These are phyloP conservation scores for Naganishia friedmannii DNA, from an alignment of 768 basidiomycete species.

Conservation along the genomic window DNA sequence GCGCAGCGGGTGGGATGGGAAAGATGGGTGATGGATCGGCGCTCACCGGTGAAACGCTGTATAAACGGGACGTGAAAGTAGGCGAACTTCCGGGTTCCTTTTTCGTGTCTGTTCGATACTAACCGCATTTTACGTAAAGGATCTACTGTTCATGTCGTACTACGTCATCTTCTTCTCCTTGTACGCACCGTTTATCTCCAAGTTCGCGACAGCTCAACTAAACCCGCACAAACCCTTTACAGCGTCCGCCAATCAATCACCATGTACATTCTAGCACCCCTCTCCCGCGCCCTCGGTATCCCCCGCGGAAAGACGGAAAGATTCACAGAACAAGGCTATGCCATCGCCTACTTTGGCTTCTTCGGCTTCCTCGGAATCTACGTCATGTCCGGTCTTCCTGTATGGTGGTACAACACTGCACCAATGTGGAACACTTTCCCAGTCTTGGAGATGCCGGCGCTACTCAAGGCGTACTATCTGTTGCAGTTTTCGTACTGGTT, in stretches of 20 bases:
- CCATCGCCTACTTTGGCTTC: slow-evolving; percentile 70
- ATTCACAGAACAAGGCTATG: slow-evolving; percentile 84
- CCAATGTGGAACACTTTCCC: slow-evolving; percentile 90
- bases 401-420: slow-evolving; percentile 70
- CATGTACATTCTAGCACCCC: slow-evolving; percentile 63
- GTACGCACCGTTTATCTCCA: slow-evolving; percentile 33
- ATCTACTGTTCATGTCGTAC: slow-evolving; percentile 75
- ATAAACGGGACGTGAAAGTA: slow-evolving; percentile 23
- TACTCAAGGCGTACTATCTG: slow-evolving; percentile 88
- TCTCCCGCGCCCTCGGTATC: slow-evolving; percentile 71
- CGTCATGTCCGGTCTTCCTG: slow-evolving; percentile 77
- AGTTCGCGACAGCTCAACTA: neutral
- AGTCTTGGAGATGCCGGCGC: slow-evolving; percentile 77
- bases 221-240: neutral
- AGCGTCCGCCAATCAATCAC: slow-evolving; percentile 70
- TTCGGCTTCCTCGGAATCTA: slow-evolving; percentile 71
- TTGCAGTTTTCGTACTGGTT: slow-evolving; percentile 91
- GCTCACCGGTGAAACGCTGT: slow-evolving; percentile 15
- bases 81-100: neutral
- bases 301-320: slow-evolving; percentile 69
- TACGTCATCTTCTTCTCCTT: slow-evolving; percentile 86
- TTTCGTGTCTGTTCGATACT: slow-evolving; percentile 60
- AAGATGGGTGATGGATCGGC: slow-evolving; percentile 20
- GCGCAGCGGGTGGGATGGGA: slow-evolving; percentile 22
- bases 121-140: slow-evolving; percentile 51